Evolutionary conservation across 192 early-diverging fungal species (phyloP), one percentile per base, ranked within the genome.

Genomic region (Gryganskiella cystojenkinii): DNA sequence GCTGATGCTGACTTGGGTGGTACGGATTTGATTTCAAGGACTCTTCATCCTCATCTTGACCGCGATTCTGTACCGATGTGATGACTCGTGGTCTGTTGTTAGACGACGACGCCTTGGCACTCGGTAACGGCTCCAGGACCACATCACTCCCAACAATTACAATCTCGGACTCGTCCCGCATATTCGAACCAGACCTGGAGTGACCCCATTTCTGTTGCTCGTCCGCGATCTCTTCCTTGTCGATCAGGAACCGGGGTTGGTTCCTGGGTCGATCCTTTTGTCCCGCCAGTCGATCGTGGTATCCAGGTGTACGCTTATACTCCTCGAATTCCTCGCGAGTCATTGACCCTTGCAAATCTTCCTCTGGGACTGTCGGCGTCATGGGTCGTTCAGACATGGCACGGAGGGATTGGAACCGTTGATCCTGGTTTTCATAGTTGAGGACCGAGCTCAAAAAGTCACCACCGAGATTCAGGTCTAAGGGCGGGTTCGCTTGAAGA

Each of bases 121-220:
- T 78, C n/a, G 74, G 74, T 19, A 78, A 60, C 27, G 74, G 74
- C 43, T 78, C 74, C 33, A 78, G 59, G 1, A 78, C 74, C 30
- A 78, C 68, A 30, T 78, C 74, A 25, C 74, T 78, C 42, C 74
- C 74, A 8, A 78, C 74, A 69, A 78, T 78, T 31, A 78, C 74
- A 13, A 73, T 5, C 56, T 62, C 42, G 13, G 1, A 17, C 37
- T 34, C 50, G 1, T 60, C 28, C 30, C 61, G 30, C 59, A 56
- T 62, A 40, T 40, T 5, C 5, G 5, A 13, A 40, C 13, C 13
- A 13, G 37, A 5, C 13, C 37, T 40, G n/a, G n/a, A n/a, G n/a
- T n/a, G n/a, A n/a, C n/a, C 28, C 42, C 45, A 3, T 22, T 70
- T 58, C 15, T 64, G 61, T 9, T 68, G 55, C 8, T 56, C 58